These are phyloP conservation scores for Drechslerella coelobrocha DNA, from an alignment of 2,329 filamentous ascomycete genomes.

Conservation along the genomic window DNA sequence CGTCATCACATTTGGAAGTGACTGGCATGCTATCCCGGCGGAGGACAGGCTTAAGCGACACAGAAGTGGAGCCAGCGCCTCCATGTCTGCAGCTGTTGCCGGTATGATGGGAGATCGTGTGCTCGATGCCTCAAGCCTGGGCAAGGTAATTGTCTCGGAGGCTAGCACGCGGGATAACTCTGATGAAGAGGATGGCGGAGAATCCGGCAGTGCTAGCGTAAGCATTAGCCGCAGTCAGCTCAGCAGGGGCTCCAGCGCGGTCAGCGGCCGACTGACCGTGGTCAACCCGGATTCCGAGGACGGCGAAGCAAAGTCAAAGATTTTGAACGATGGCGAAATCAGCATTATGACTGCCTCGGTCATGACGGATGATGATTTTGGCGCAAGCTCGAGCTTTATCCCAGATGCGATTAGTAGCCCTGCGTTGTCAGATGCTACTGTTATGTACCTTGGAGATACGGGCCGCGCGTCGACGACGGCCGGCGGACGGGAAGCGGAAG, in stretches of 20 bases:
- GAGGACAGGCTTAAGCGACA: constrained; percentile 75
- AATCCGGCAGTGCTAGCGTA: constrained; percentile 19
- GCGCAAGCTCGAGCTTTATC: constrained; percentile 16
- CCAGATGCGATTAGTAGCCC: constrained; percentile 33
- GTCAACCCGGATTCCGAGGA: constrained; percentile 36
- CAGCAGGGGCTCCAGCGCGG: constrained; percentile 28
- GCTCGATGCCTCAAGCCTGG: constrained; percentile 51
- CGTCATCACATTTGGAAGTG: constrained; percentile 93
- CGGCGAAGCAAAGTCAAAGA: constrained; percentile 3
- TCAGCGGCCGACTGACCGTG: constrained; percentile 39
- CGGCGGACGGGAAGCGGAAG: constrained; percentile 26
- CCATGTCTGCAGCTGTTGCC: constrained; percentile 15
- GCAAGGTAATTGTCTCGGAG: constrained; percentile 40
- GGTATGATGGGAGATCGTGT: constrained; percentile 37
- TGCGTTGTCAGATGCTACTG: constrained; percentile 35
- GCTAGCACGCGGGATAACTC: constrained; percentile 33
- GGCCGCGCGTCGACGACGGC: background rate
- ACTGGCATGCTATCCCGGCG: constrained; percentile 77
- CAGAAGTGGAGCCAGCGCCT: constrained; percentile 56
- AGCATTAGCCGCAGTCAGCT: constrained; percentile 26
- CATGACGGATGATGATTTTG: constrained; percentile 33
- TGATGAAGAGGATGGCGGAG: constrained; percentile 27
- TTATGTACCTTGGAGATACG: constrained; percentile 22
- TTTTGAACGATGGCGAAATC: constrained; percentile 31
- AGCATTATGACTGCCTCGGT: constrained; percentile 44